Conservation (phyloP, 352 stramenopile species). For the Globisporangium solare region DNA sequence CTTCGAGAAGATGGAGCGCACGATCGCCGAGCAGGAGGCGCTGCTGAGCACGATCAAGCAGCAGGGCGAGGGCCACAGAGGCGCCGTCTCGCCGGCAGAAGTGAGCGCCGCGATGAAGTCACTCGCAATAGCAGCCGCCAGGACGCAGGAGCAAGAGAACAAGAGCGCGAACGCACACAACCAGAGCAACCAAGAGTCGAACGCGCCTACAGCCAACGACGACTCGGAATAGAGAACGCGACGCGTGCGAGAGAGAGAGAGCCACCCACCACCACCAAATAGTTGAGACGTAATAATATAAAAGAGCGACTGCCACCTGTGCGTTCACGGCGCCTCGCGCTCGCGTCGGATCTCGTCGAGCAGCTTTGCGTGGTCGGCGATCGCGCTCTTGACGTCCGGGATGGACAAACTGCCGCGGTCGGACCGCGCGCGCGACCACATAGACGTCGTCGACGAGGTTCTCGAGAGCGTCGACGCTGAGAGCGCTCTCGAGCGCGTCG, state of each 20-base stretch:
- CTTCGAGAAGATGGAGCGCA: constrained; percentile 49
- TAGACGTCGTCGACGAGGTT: no score
- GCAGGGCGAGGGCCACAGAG: constrained; percentile 30
- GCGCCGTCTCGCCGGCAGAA: neutral
- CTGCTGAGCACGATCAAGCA: constrained; percentile 57
- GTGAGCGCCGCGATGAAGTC: no score
- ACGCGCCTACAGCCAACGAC: neutral
- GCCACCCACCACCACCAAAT: neutral
- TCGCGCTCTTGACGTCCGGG: constrained; percentile 41
- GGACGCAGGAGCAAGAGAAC: no score
- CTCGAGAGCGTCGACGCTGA: no score
- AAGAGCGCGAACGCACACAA: neutral
- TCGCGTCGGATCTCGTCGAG: constrained; percentile 42
- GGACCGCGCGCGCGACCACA: constrained; percentile 1
- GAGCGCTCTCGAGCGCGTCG: neutral
- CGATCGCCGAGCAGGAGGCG: constrained; percentile 58
- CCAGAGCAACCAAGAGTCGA: constrained; percentile 7
- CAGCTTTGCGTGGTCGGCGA: constrained; percentile 50
- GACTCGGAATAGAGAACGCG: neutral
- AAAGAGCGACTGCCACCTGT: neutral
- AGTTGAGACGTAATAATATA: neutral
- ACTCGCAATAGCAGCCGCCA: no score
- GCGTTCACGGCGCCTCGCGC: constrained; percentile 12
- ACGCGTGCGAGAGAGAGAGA: neutral
- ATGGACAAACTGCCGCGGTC: constrained; percentile 13